A percentile compares a stretch with the other conserved stretches of the same genome.
Conservation (phyloP, 2,329 filamentous ascomycete genomes). For the Blumeria hordei region DNA sequence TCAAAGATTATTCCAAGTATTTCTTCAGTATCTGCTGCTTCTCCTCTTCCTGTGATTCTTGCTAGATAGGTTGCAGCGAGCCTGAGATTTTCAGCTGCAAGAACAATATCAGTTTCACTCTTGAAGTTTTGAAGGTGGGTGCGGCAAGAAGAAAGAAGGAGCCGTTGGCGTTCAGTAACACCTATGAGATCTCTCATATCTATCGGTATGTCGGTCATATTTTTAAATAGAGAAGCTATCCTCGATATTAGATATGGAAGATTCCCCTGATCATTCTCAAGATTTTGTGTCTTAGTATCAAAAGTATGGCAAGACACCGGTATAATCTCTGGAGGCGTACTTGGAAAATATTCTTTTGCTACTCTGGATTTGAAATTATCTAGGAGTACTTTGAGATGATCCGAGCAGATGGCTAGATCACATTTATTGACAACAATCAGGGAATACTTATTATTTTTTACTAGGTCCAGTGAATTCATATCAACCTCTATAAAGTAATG, state of each 20-base stretch:
- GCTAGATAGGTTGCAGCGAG: constrained; percentile 60
- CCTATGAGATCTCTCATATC: constrained; percentile 68
- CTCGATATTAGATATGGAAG: constrained; percentile 39
- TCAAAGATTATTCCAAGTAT: constrained; percentile 93
- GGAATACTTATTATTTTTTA: constrained; percentile 22
- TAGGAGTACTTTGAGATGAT: not conserved
- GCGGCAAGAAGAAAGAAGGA: constrained; percentile 53
- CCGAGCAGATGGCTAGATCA: constrained; percentile 21
- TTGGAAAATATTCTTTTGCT: constrained; percentile 11
- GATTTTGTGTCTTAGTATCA: constrained; percentile 9
- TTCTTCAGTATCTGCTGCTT: constrained; percentile 77
- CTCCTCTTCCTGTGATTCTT: constrained; percentile 66
- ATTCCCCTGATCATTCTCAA: constrained; percentile 30
- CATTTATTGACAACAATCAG: constrained; percentile 39
- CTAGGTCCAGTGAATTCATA: constrained; percentile 28
- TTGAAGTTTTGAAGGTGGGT: constrained; percentile 51
- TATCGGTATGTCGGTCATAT: constrained; percentile 44
- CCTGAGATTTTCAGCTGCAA: constrained; percentile 73
- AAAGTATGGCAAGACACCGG: constrained; percentile 51
- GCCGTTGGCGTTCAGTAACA: constrained; percentile 70
- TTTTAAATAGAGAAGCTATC: constrained; percentile 42
- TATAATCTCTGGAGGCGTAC: constrained; percentile 18
- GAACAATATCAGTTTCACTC: constrained; percentile 52
- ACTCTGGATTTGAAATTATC: constrained; percentile 15
- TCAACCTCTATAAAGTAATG: constrained; percentile 25